These are phyloP conservation scores for Chloromonas sp. DNA, from an alignment of 163 green algal species.

Conservation along the genomic window DNA sequence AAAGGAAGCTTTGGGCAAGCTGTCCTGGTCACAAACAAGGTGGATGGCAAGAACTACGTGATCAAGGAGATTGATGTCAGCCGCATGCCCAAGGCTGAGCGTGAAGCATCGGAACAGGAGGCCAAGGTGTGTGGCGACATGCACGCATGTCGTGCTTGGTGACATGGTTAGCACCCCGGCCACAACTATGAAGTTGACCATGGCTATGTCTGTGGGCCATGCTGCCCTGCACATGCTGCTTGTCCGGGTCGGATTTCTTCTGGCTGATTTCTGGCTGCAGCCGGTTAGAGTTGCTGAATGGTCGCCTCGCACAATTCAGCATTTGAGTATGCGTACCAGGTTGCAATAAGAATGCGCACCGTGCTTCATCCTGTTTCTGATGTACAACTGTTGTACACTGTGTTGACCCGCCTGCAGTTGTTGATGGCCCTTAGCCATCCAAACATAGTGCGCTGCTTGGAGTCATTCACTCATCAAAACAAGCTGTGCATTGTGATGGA, in stretches of 20 bases:
- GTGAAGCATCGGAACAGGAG: slow-evolving; percentile 55
- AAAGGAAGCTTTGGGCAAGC: slow-evolving; percentile 62
- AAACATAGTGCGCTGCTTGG: slow-evolving; percentile 69
- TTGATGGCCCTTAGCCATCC: slow-evolving; percentile 69
- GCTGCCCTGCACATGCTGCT: neutral
- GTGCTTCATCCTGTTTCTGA: neutral
- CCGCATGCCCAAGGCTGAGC: slow-evolving; percentile 50
- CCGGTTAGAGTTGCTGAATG: too few relatives aligned
- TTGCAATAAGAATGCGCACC: neutral
- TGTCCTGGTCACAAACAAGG: slow-evolving; percentile 46
- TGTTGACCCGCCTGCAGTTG: slow-evolving; percentile 38
- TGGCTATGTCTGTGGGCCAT: neutral
- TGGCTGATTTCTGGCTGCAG: too few relatives aligned
- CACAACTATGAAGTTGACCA: neutral
- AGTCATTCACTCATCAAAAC: slow-evolving; percentile 53
- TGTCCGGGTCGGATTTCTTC: too few relatives aligned
- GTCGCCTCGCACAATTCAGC: too few relatives aligned
- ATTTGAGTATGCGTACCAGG: neutral
- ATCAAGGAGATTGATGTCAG: slow-evolving; percentile 70
- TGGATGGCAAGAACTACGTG: slow-evolving; percentile 58
- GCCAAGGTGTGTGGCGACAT: slow-evolving; percentile 39
- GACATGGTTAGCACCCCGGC: neutral
- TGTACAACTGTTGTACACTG: neutral
- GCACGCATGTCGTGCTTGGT: neutral
- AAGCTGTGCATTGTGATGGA: slow-evolving; percentile 81